phyloP scores from a whole-genome alignment of 352 stramenopile genomes.

The Globisporangium emineosum region DNA sequence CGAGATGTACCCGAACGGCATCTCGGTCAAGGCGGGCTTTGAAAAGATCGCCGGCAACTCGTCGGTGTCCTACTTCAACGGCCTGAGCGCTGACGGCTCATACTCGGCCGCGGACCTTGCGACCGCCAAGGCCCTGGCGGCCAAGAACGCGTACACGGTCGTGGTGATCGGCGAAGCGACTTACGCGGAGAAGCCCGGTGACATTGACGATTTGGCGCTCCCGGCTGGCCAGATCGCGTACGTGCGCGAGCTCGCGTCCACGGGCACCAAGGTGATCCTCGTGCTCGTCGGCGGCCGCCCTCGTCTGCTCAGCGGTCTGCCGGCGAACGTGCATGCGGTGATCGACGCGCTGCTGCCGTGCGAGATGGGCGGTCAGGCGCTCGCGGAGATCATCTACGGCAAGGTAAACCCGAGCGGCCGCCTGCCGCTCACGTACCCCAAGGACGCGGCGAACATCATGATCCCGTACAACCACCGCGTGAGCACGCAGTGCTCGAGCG shows the following conservation, averaged over 20 bases:
- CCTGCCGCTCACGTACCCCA: conserved; percentile 82
- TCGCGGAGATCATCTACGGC: conserved; percentile 82
- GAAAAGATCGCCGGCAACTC: conserved; percentile 26
- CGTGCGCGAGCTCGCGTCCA: conserved; percentile 54
- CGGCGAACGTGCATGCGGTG: conserved; percentile 62
- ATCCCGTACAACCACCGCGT: conserved; percentile 79
- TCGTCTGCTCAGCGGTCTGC: conserved; percentile 59
- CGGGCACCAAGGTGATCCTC: conserved; percentile 74
- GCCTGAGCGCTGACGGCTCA: conserved; percentile 51
- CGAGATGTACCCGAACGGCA: conserved; percentile 54
- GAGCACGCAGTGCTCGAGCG: conserved; percentile 41
- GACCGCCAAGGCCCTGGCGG: conserved; percentile 47
- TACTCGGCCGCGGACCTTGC: conserved; percentile 47
- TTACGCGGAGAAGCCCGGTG: conserved; percentile 85
- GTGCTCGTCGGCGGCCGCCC: conserved; percentile 78
- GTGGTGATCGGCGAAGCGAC: conserved; percentile 71
- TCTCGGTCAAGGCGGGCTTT: conserved; percentile 58
- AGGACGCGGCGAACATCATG: conserved; percentile 52
- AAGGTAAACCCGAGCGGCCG: conserved; percentile 74
- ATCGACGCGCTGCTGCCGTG: conserved; percentile 79
- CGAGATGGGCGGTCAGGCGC: conserved; percentile 75
- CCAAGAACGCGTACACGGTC: conserved; percentile 61
- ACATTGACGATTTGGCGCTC: conserved; percentile 77
- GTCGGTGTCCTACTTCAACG: conserved; percentile 47
- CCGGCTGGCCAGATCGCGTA: conserved; percentile 71